Percentiles rank a stretch among this genome's conserved stretches.
Evolutionary conservation across 192 early-diverging fungal genomes (phyloP).

Genomic region (Dissophora globulifera): DNA sequence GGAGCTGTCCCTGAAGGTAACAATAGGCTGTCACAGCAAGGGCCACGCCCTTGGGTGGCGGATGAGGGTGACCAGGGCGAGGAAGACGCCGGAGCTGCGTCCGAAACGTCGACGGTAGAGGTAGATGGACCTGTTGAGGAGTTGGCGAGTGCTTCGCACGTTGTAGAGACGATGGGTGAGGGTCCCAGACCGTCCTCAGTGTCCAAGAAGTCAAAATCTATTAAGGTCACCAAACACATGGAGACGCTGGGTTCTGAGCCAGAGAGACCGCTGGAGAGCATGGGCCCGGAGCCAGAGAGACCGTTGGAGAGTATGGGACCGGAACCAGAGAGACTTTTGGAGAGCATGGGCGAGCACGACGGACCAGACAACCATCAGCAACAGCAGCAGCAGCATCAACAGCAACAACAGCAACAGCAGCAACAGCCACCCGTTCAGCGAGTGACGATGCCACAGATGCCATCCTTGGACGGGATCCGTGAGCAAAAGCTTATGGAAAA

Average conservation of each 20-base stretch:
- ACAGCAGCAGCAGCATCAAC: no score
- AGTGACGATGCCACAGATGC: constrained; percentile 47
- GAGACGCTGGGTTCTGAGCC: constrained; percentile 41
- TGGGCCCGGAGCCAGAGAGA: constrained; percentile 46
- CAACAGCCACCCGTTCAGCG: constrained; percentile 1
- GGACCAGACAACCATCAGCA: no score
- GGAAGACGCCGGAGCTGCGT: neutral
- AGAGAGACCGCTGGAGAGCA: constrained; percentile 42
- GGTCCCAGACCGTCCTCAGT: neutral
- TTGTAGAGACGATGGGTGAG: constrained; percentile 45
- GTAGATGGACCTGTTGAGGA: constrained; percentile 35
- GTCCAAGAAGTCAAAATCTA: neutral
- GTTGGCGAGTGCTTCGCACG: constrained; percentile 8
- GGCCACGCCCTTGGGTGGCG: constrained; percentile 41
- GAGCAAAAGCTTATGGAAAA: constrained; percentile 34
- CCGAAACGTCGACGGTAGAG: constrained; percentile 4
- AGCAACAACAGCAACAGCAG: no score
- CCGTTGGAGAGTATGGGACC: constrained; percentile 44
- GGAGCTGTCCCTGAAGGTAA: constrained; percentile 6
- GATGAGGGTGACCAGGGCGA: constrained; percentile 9
- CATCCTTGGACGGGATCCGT: constrained; percentile 33
- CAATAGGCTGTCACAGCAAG: constrained; percentile 42
- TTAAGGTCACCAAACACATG: neutral
- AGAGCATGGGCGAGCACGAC: constrained; percentile 35
- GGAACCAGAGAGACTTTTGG: constrained; percentile 30